These are phyloP conservation scores for Alternaria hordeiaustralica DNA, from an alignment of 2,329 filamentous ascomycete genomes.

Conservation along the genomic window DNA sequence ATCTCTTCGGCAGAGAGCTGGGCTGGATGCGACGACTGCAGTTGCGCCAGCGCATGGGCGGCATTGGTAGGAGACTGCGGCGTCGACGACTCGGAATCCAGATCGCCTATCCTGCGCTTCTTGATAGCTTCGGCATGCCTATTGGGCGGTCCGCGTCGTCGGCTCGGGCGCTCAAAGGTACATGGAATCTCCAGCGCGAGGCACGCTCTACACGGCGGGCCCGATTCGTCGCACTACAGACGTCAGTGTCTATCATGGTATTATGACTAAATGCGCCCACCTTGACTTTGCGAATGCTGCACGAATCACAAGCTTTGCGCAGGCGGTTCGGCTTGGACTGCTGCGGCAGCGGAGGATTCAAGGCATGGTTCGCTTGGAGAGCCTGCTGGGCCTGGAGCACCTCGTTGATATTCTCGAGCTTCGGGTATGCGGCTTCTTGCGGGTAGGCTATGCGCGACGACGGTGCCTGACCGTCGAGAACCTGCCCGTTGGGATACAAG, in stretches of 20 bases:
- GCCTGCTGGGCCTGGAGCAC: conserved; percentile 47
- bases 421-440: conserved; percentile 36
- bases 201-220: conserved; percentile 71
- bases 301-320: conserved; percentile 52
- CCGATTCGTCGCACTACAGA: conserved; percentile 67
- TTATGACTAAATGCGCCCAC: conserved; percentile 11
- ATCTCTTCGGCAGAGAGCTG: conserved; percentile 70
- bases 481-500: conserved; percentile 30
- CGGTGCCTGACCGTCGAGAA: conserved; percentile 18
- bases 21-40: conserved; percentile 54
- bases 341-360: conserved; percentile 25
- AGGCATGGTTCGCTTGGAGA: conserved; percentile 43
- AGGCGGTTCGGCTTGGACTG: conserved; percentile 46
- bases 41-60: conserved; percentile 59
- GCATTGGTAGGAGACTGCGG: conserved; percentile 61
- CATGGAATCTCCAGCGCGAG: conserved; percentile 70
- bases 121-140: conserved; percentile 71
- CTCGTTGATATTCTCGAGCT: conserved; percentile 47
- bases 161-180: conserved; percentile 69
- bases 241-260: conserved; percentile 16
- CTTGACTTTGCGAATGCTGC: conserved; percentile 53
- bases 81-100: conserved; percentile 51
- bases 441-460: conserved; percentile 28
- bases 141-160: conserved; percentile 70
- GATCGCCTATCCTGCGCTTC: conserved; percentile 61